Base-by-base conservation (phyloP, 2,329 filamentous ascomycete species). In the Cordyceps sp. region DNA sequence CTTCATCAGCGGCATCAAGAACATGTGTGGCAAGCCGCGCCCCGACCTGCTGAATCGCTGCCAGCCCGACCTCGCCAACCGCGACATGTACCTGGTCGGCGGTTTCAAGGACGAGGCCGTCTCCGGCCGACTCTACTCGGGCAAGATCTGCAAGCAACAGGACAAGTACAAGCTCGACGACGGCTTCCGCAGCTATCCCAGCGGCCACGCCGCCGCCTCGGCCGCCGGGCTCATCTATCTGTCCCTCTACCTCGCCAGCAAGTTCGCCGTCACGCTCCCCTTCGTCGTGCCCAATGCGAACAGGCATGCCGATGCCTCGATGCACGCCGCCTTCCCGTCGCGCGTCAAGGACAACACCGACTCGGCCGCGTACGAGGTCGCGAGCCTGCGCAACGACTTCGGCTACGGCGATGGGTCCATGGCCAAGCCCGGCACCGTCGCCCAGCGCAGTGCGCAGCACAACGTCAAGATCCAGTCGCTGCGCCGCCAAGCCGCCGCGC, bases 1-100 rank as follows among this genome's bases (percentile, higher is more conserved):
- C 53, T 73, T 92, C 44, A 88, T 85, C 1, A 75, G 83, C 44
- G 81, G 78, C 31, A 73, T 93, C 64, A 94, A 94, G 66, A 83
- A 78, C 46, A 58, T 74, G 30, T 74, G 72, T 37, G 73, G 73
- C 40, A 69, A 74, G 41, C 73, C 73, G 20, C 72, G 88, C 6
- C 88, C 88, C 4, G 88, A 96, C 54, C 60, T 94, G 23, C 71
- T 96, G 26, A 66, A 68, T 2, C 71, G 84, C 29, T 96, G 88
- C 54, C 49, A 78, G 32, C 84, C 86, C 3, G 80, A 93, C 45
- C 39, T 85, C 3, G 58, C 51, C 3, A 71, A 78, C 36, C 57
- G 77, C n/a, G 49, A 57, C 0, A 46, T 66, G 8, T 72, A 75
- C 47, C 53, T 69, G 9, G 67, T 88, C 20, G 73, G 80, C 26